Percentiles rank a stretch among this genome's conserved stretches.
phyloP scores from a whole-genome alignment of 2,329 filamentous ascomycete genomes.

The Calonectria pteridis region DNA sequence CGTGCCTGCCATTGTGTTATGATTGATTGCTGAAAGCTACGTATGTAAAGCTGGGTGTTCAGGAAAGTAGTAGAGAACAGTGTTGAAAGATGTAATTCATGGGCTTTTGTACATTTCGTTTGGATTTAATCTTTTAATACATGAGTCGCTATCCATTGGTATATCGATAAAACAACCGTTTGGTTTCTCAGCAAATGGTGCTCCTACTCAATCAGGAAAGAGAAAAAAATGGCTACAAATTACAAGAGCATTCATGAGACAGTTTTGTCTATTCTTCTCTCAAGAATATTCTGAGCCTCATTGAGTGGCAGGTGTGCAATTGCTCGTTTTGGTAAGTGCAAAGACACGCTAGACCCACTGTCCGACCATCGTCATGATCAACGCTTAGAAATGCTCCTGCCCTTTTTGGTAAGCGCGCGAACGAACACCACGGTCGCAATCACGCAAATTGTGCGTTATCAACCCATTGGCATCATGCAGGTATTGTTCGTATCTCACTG shows the following conservation, averaged over 20 bases:
- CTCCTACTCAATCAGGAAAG: not conserved
- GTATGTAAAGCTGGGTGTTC: not conserved
- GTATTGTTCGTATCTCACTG: not conserved
- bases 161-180: not conserved
- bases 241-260: not conserved
- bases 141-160: not conserved
- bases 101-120: not conserved
- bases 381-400: slow-evolving; percentile 30
- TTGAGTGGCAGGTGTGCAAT: not conserved
- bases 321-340: not conserved
- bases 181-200: not conserved
- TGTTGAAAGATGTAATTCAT: not conserved
- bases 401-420: not conserved
- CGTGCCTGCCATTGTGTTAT: slow-evolving; percentile 10
- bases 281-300: not conserved
- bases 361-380: not conserved
- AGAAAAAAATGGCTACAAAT: no score
- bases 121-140: not conserved
- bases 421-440: not conserved
- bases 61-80: not conserved
- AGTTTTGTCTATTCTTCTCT: not conserved
- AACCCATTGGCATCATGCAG: not conserved
- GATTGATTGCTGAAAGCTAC: not conserved
- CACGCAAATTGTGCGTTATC: not conserved
- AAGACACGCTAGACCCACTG: not conserved